These are phyloP conservation scores for Cardamine occulta DNA, from an alignment of 345 rosid species.

Conservation along the genomic window DNA sequence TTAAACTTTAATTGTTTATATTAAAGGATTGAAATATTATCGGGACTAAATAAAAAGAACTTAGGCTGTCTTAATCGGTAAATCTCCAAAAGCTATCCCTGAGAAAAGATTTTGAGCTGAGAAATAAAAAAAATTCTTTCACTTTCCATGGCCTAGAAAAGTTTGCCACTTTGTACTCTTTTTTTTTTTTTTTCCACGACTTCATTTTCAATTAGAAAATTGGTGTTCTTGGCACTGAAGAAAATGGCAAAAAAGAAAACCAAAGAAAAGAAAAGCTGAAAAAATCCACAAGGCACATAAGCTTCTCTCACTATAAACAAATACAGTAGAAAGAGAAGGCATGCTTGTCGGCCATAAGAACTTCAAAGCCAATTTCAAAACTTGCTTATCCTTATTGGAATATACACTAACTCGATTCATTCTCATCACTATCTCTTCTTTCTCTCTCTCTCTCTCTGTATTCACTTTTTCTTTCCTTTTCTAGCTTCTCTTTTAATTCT, in stretches of 20 bases:
- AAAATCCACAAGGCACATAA: constrained; percentile 35
- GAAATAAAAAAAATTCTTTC: constrained; percentile 17
- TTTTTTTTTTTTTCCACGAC: constrained; percentile 26
- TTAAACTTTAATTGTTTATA: no score
- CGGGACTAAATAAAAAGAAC: constrained; percentile 32
- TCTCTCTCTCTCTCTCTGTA: neutral
- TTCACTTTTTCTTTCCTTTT: constrained; percentile 2
- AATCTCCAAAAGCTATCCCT: constrained; percentile 24
- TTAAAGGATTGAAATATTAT: neutral
- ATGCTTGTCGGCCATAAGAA: constrained; percentile 49
- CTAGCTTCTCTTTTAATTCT: constrained; percentile 32
- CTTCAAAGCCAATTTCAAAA: constrained; percentile 39
- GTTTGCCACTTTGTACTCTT: constrained; percentile 37
- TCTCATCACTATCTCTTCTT: constrained; percentile 31
- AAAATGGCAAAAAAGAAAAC: constrained; percentile 38
- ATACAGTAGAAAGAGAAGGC: constrained; percentile 50
- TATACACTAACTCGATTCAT: constrained; percentile 45
- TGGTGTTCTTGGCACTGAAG: constrained; percentile 47
- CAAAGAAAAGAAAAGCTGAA: neutral
- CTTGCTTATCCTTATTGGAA: constrained; percentile 44
- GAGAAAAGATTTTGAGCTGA: constrained; percentile 7
- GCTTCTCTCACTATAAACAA: constrained; percentile 31
- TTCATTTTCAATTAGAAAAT: constrained; percentile 43
- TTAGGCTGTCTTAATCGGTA: constrained; percentile 46
- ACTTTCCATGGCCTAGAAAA: constrained; percentile 40